These are phyloP conservation scores for Aspergillus sp. DNA, from an alignment of 2,329 filamentous ascomycete genomes.

Conservation along the genomic window DNA sequence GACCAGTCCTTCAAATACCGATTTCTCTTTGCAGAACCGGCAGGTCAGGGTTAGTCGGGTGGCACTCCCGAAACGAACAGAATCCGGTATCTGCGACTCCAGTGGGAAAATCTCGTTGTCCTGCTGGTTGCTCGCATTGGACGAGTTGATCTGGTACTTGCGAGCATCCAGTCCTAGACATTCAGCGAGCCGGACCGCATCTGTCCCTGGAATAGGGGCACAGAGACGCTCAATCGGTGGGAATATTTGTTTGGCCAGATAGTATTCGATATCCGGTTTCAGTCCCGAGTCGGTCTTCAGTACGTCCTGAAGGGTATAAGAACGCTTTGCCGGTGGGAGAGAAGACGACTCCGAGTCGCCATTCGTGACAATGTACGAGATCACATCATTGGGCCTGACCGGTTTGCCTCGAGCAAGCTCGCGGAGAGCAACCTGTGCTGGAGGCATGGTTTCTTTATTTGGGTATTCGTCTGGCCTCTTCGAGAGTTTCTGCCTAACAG, in stretches of 20 bases:
- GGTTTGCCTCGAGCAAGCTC: conserved; percentile 79
- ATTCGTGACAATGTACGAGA: conserved; percentile 83
- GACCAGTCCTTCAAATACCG: conserved; percentile 67
- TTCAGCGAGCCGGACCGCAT: conserved; percentile 79
- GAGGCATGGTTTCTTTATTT: conserved; percentile 89
- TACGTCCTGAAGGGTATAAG: conserved; percentile 77
- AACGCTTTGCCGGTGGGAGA: conserved; percentile 69
- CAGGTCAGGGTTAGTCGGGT: conserved; percentile 69
- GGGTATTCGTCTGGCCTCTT: conserved; percentile 91
- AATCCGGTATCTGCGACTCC: conserved; percentile 88
- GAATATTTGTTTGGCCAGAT: conserved; percentile 96
- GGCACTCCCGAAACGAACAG: conserved; percentile 77
- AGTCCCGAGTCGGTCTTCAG: conserved; percentile 66
- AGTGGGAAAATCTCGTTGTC: conserved; percentile 74
- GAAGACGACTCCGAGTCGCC: conserved; percentile 53
- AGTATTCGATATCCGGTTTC: conserved; percentile 90
- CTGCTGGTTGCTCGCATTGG: conserved; percentile 42
- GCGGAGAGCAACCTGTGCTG: conserved; percentile 87
- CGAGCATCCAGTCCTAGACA: conserved; percentile 84
- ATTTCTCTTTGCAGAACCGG: conserved; percentile 63
- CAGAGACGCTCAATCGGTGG: conserved; percentile 96
- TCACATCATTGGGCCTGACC: conserved; percentile 88
- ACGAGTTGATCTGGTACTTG: conserved; percentile 68
- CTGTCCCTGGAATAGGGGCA: conserved; percentile 88
- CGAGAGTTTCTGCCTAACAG: conserved; percentile 60